Evolutionary conservation across 2,329 filamentous ascomycete genomes (phyloP), one percentile per base, ranked within the genome.

Genomic region (Fonsecaea erecta): DNA sequence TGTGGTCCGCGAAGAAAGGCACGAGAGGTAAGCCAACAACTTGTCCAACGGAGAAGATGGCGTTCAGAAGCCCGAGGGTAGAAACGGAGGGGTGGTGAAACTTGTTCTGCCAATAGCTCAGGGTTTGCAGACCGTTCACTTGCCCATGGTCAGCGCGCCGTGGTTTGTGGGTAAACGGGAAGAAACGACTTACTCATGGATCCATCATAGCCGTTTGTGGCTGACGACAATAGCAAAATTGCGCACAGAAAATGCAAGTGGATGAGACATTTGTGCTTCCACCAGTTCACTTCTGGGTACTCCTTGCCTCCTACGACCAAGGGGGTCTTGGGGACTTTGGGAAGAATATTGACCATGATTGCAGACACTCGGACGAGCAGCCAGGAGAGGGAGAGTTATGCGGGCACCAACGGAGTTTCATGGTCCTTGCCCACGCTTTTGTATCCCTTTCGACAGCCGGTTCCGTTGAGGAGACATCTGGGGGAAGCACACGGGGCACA

Each of bases 191-290:
- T 54, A 62, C 60, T 61, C 63, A 63, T 65, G 8, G 57, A 65
- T 16, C 65, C 65, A 54, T 68, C 65, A 55, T 68, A 68, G 18
- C 65, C 65, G 30, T 59, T 68, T 8, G 65, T 66, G 28, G 85
- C 85, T 26, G 85, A 87, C 14, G 84, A 85, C 62, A 87, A 77
- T 73, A 85, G 84, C 62, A 88, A 78, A 64, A 87, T 81, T n/a
- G 80, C 75, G 65, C 78, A 79, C 72, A 82, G 80, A 55, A 79
- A 79, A 72, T 87, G 87, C 14, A 62, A 37, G 37, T 62, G 60
- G 14, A 62, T 55, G 11, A 62, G 52, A 55, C 52, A 54, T 12
- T n/a, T 48, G 52, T 62, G 51, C 52, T 62, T 32, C 51, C 52
- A 62, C 60, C 60, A 62, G 35, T 46, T 62, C 34, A 62, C 35